These are phyloP conservation scores for Rubroboletus satanas DNA, from an alignment of 768 basidiomycete genomes.

Conservation along the genomic window DNA sequence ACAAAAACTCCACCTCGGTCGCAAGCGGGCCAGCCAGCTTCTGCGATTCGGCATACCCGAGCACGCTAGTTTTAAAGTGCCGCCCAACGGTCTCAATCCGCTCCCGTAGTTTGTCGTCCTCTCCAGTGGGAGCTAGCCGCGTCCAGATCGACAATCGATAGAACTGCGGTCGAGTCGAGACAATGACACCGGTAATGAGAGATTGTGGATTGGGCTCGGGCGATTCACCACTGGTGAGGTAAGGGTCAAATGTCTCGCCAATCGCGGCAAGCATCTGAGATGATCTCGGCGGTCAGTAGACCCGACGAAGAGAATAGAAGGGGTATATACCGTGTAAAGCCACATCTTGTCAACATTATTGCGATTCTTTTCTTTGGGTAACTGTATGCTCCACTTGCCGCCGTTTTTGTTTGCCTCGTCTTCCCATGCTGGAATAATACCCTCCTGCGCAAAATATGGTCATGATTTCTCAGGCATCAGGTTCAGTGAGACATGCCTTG, in stretches of 20 bases:
- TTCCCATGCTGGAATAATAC: slow-evolving; percentile 97
- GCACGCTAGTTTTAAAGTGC: slow-evolving; percentile 89
- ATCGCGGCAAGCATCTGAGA: slow-evolving; percentile 97
- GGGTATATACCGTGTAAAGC: slow-evolving; percentile 81
- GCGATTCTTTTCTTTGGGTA: slow-evolving; percentile 93
- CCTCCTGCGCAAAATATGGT: slow-evolving; percentile 53
- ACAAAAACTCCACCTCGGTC: slow-evolving; percentile 92
- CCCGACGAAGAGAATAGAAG: background rate
- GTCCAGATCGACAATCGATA: slow-evolving; percentile 99
- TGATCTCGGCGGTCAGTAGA: slow-evolving; percentile 1
- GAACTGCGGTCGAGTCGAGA: slow-evolving; percentile 90
- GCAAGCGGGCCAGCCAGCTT: slow-evolving; percentile 82
- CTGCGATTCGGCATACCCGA: slow-evolving; percentile 74
- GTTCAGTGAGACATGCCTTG: slow-evolving; percentile 55
- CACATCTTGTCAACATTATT: slow-evolving; percentile 88
- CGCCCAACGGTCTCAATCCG: slow-evolving; percentile 80
- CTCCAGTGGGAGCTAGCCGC: slow-evolving; percentile 62
- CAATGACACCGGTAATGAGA: slow-evolving; percentile 89
- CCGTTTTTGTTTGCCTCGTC: slow-evolving; percentile 95
- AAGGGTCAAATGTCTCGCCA: slow-evolving; percentile 96
- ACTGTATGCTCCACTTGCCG: slow-evolving; percentile 98
- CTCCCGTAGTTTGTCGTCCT: slow-evolving; percentile 62
- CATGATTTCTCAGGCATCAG: background rate
- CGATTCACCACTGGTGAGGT: slow-evolving; percentile 49
- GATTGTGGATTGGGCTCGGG: slow-evolving; percentile 47